Percentiles rank a stretch among this genome's conserved stretches.
These are phyloP conservation scores for Penicillium glabrum DNA, from an alignment of 2,329 filamentous ascomycete species.

Conservation along the genomic window DNA sequence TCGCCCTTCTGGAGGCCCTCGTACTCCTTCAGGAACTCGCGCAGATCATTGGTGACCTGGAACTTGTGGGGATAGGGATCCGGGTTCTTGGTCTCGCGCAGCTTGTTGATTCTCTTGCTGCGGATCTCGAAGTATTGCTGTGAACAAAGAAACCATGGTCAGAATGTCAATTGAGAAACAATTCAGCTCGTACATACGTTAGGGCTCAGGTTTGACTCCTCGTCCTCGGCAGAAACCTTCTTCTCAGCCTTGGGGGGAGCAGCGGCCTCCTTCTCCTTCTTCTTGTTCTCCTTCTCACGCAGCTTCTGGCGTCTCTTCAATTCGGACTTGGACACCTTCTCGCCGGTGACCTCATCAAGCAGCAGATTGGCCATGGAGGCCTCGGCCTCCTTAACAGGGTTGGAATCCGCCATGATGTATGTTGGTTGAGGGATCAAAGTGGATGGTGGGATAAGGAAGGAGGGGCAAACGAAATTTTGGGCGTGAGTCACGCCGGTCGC, in stretches of 20 bases:
- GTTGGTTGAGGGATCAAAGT: slow-evolving; percentile 11
- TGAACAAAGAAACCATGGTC: slow-evolving; percentile 8
- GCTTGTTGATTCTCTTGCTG: slow-evolving; percentile 74
- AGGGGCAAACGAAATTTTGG: slow-evolving; percentile 33
- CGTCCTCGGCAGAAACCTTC: slow-evolving; percentile 60
- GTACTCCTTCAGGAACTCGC: slow-evolving; percentile 76
- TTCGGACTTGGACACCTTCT: slow-evolving; percentile 79
- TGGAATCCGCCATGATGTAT: slow-evolving; percentile 42
- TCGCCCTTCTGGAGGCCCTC: slow-evolving; percentile 82
- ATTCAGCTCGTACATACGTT: slow-evolving; percentile 53
- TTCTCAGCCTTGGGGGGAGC: slow-evolving; percentile 62
- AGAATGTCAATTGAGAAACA: slow-evolving; percentile 3
- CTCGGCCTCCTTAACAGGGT: slow-evolving; percentile 46
- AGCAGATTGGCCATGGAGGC: slow-evolving; percentile 67
- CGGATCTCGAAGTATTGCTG: slow-evolving; percentile 97
- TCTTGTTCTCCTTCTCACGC: slow-evolving; percentile 81
- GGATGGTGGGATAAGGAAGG: slow-evolving; percentile 26
- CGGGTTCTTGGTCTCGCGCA: slow-evolving; percentile 70
- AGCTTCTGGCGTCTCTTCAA: slow-evolving; percentile 96
- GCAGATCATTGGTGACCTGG: slow-evolving; percentile 77
- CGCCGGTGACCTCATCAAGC: slow-evolving; percentile 90
- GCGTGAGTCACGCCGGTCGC: slow-evolving; percentile 25
- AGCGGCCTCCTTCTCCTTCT: slow-evolving; percentile 78
- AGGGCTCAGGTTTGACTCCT: slow-evolving; percentile 71
- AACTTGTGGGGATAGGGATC: slow-evolving; percentile 96